Evolutionary conservation across 2,329 filamentous ascomycete species (phyloP).

Genomic region (Aspergillus sp.): DNA sequence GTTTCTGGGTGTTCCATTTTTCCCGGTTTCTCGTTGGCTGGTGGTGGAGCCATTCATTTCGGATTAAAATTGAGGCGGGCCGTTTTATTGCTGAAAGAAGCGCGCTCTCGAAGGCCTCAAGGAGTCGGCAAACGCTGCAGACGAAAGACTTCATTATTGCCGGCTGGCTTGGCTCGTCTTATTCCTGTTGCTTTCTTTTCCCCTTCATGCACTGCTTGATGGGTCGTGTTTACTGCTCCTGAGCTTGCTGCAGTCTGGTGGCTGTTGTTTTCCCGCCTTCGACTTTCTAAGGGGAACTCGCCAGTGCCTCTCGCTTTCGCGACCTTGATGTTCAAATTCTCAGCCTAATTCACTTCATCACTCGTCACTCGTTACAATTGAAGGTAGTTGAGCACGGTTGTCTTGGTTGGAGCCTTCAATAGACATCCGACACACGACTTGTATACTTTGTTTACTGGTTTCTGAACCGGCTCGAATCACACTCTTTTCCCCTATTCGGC

Average conservation of each 20-base stretch:
- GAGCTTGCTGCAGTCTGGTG: constrained; percentile 16
- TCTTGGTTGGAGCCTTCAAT: neutral
- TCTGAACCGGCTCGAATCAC: constrained; percentile 13
- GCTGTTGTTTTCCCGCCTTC: constrained; percentile 17
- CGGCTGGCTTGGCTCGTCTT: constrained; percentile 11
- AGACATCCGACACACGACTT: neutral
- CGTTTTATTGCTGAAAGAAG: constrained; percentile 8
- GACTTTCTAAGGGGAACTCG: neutral
- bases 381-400: neutral
- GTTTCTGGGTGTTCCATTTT: neutral
- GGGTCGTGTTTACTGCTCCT: constrained; percentile 13
- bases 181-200: constrained; percentile 10
- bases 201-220: constrained; percentile 11
- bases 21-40: neutral
- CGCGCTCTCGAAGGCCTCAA: neutral
- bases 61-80: constrained; percentile 29
- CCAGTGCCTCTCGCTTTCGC: constrained; percentile 5
- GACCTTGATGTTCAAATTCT: neutral
- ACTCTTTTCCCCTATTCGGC: constrained; percentile 15
- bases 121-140: neutral
- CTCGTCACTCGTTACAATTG: constrained; percentile 9
- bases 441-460: constrained; percentile 9
- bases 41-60: constrained; percentile 25
- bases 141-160: constrained; percentile 3
- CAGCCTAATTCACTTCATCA: constrained; percentile 2